Base-by-base conservation (phyloP, 768 basidiomycete genomes). In the Tricholoma hemisulphureum region DNA sequence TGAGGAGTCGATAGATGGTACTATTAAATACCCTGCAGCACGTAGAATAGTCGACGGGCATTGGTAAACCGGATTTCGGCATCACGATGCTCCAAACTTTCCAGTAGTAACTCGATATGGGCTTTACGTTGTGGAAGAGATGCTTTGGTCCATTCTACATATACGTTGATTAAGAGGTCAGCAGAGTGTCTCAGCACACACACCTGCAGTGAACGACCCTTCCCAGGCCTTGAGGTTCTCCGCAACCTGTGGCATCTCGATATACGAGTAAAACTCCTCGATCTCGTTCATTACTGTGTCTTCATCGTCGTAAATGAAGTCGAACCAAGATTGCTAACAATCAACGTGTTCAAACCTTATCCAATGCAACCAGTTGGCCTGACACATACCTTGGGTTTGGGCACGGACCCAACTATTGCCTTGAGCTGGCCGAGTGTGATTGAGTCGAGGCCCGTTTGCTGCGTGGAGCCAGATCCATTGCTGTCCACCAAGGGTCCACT, bases 191-290 rank as follows among this genome's bases (percentile, higher is more conserved):
- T 56, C 31, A 48, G 48, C 32, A 72, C 84, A 72, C 84, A 65
- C 66, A 90, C 93, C 90, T 72, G 85, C 85, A 28, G 80, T 74
- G 69, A 90, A 95, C 41, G 89, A 92, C 35, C 87, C 87, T 66
- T 89, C 84, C 90, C 93, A 97, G 45, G 91, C 89, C 67, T 86
- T 88, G 61, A 92, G 77, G 69, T 93, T 93, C 77, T 93, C 91
- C 2, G 84, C 85, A 20, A 94, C 88, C 69, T 95, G 91, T 0
- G 90, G 84, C 84, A 94, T 92, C 77, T 98, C 96, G 59, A 93
- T 87, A 73, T 97, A 99, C 20, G 93, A 93, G 73, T 96, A 98
- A 75, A 98, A 98, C 73, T 99, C 97, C 58, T 98, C 92, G 35
- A 99, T 87, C 71, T 99, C 97, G 65, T 91, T 89, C 82, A 96